Evolutionary conservation across 352 stramenopile species (phyloP).

Genomic region (Phytophthora macrochlamydospora): DNA sequence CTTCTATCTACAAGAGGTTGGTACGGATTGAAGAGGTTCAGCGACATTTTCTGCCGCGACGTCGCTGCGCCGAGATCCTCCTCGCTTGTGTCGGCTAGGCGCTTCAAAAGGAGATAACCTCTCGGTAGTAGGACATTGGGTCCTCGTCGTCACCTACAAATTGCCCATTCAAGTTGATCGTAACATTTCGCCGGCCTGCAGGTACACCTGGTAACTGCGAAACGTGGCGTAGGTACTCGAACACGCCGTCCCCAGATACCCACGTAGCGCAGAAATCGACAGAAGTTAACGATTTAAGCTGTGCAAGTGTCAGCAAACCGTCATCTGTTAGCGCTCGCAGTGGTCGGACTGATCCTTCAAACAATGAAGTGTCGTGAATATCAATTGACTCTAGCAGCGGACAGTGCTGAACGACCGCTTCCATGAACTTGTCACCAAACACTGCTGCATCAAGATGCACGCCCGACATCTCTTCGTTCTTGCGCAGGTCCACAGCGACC

Average conservation of each 20-base stretch:
- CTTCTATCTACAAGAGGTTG: slow-evolving; percentile 20
- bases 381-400: slow-evolving; percentile 35
- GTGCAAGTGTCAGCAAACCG: slow-evolving; percentile 33
- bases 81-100: slow-evolving; percentile 18
- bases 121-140: slow-evolving; percentile 38
- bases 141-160: slow-evolving; percentile 22
- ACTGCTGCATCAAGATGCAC: slow-evolving; percentile 32
- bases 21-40: slow-evolving; percentile 34
- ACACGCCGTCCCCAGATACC: slow-evolving; percentile 40
- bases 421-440: slow-evolving; percentile 49
- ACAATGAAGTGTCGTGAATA: slow-evolving; percentile 31
- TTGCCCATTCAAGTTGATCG: slow-evolving; percentile 34
- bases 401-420: slow-evolving; percentile 21
- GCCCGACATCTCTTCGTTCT: slow-evolving; percentile 23
- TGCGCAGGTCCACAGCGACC: slow-evolving; percentile 43
- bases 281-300: slow-evolving; percentile 28
- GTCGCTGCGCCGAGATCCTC: slow-evolving; percentile 14
- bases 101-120: slow-evolving; percentile 33
- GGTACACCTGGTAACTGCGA: slow-evolving; percentile 17
- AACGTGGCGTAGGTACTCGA: slow-evolving; percentile 40
- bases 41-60: slow-evolving; percentile 22
- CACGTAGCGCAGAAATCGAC: slow-evolving; percentile 39
- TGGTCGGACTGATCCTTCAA: slow-evolving; percentile 26
- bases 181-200: slow-evolving; percentile 21
- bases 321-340: slow-evolving; percentile 43